Conservation (phyloP, 768 basidiomycete species). For the Lentinus brumalis region DNA sequence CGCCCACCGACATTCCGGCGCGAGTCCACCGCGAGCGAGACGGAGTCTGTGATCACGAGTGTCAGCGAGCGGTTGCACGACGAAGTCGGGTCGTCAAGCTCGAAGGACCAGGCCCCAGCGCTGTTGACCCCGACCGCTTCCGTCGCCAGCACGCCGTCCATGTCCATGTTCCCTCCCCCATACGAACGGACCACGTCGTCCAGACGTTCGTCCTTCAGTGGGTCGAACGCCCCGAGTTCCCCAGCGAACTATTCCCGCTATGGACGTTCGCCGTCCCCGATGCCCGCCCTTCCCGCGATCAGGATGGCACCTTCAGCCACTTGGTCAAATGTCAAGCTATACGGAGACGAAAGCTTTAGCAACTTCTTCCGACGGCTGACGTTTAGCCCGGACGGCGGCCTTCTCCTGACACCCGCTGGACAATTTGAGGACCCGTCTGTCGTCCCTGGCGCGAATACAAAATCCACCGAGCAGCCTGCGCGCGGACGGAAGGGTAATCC, state of each 20-base stretch:
- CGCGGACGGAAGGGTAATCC: conserved; percentile 64
- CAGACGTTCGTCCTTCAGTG: conserved; percentile 67
- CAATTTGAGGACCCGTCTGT: conserved; percentile 93
- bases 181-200: conserved; percentile 64
- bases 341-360: conserved; percentile 93
- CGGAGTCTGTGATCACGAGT: conserved; percentile 57
- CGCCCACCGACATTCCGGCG: conserved; percentile 66
- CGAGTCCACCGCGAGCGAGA: conserved; percentile 76
- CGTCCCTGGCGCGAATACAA: conserved; percentile 35
- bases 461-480: conserved; percentile 37
- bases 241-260: conserved; percentile 61
- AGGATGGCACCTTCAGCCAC: conserved; percentile 60
- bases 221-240: conserved; percentile 78
- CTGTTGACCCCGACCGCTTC: conserved; percentile 67
- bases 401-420: conserved; percentile 94
- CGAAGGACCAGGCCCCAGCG: conserved; percentile 37
- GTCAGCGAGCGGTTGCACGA: conserved; percentile 57
- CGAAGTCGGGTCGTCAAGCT: conserved; percentile 42
- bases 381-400: conserved; percentile 93
- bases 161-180: conserved; percentile 59
- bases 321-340: conserved; percentile 77
- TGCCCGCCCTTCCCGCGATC: conserved; percentile 93
- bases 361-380: conserved; percentile 94
- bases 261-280: conserved; percentile 84
- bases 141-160: conserved; percentile 65